Conservation (phyloP, 805 yeast genomes). For the Kodamaea neixiangensis region DNA sequence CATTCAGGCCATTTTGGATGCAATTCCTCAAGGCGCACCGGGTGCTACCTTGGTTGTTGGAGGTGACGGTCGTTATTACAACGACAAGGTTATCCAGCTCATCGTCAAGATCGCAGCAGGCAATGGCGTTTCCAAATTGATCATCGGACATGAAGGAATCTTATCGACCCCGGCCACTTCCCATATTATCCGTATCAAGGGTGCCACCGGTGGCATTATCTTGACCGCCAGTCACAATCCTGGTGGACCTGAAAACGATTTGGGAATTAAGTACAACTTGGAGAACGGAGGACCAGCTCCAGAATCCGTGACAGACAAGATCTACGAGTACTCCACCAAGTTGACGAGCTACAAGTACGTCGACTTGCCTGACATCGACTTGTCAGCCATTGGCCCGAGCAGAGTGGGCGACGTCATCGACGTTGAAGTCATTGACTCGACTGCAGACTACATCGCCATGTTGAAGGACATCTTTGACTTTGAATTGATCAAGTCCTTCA, state of each 20-base stretch:
- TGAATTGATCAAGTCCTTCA: slow-evolving; percentile 70
- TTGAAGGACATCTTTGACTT: slow-evolving; percentile 88
- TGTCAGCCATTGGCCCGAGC: slow-evolving; percentile 54
- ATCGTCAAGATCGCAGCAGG: slow-evolving; percentile 87
- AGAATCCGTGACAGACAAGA: slow-evolving; percentile 86
- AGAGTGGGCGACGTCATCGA: slow-evolving; percentile 56
- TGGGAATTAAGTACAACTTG: slow-evolving; percentile 94
- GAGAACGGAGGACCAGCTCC: slow-evolving; percentile 99
- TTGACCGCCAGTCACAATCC: slow-evolving; percentile 97
- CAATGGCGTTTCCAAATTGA: slow-evolving; percentile 82
- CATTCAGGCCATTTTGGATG: slow-evolving; percentile 77
- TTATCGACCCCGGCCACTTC: slow-evolving; percentile 96
- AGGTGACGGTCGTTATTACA: slow-evolving; percentile 96
- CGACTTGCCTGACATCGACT: slow-evolving; percentile 65
- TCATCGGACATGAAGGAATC: slow-evolving; percentile 85
- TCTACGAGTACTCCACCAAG: slow-evolving; percentile 66
- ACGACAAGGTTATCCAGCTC: slow-evolving; percentile 74
- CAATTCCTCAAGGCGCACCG: slow-evolving; percentile 87
- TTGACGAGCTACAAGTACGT: slow-evolving; percentile 63
- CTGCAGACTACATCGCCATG: slow-evolving; percentile 74
- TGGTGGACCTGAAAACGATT: slow-evolving; percentile 90
- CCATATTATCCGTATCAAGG: slow-evolving; percentile 76
- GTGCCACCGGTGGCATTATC: slow-evolving; percentile 91
- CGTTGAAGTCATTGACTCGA: slow-evolving; percentile 82
- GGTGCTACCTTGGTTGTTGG: slow-evolving; percentile 85